Evolutionary conservation across 129 eudicot genomes (phyloP), one percentile per base, ranked within the genome.

Genomic region (Artemisia tridentata): DNA sequence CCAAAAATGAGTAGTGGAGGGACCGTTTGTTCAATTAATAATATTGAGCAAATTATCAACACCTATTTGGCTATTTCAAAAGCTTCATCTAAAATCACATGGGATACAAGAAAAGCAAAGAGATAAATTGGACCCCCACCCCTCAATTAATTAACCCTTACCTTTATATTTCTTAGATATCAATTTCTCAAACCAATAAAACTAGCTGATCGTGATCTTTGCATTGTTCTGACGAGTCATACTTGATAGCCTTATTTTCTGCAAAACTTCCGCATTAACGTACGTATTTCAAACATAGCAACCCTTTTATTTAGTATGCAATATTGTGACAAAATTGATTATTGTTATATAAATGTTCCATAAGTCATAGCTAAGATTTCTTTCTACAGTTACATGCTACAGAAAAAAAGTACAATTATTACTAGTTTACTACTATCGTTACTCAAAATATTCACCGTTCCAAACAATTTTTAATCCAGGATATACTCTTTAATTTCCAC

Each of bases 1-100:
- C 31, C 31, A 0, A 3, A 56, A 12, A 34, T 20, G 66, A 57
- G 13, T 49, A 60, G 15, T 5, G 18, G 72, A 23, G 70, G 70
- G 69, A 50, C 78, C 53, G 25, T 69, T 52, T 16, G 41, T 53
- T 23, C 11, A 57, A 11, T 48, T 48, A 72, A 10, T 14, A 27
- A 3, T 62, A 60, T 8, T 53, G 38, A 52, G 29, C 49, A 16
- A 57, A 17, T 76, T 18, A 50, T 11, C 2, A 19, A 27, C 14
- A 17, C 60, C 43, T 31, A 58, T 17, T 25, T 76, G 8, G 51
- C 43, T 31, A 58, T 17, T 25, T 60, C 65, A 59, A 68, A 76
- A 50, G 69, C 63, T 50, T 59, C 43, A 43, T 68, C 79, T 56
- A 75, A 75, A 75, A 65, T 46, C 80, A 76, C 75, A 68, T 76